Evolutionary conservation across 1,139 yeast species (phyloP).

Genomic region (Candida sojae): DNA sequence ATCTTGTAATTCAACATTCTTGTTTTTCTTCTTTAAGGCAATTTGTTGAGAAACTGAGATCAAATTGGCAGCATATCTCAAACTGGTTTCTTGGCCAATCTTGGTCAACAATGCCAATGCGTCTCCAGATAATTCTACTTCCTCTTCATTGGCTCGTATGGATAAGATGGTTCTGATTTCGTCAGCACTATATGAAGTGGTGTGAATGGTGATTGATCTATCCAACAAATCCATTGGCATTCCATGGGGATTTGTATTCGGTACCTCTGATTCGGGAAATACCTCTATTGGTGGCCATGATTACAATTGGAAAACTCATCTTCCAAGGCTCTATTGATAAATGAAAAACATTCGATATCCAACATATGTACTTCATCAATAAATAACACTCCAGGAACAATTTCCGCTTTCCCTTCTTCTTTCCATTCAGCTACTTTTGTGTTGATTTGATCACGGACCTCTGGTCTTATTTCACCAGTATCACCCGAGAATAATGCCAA

Average conservation of each 20-base stretch:
- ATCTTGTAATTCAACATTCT: conserved; percentile 74
- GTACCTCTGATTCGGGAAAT: conserved; percentile 92
- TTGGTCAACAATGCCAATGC: conserved; percentile 89
- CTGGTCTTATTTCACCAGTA: conserved; percentile 95
- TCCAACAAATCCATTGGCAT: conserved; percentile 92
- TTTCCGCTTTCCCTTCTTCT: conserved; percentile 98
- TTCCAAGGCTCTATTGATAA: conserved; percentile 93
- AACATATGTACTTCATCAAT: conserved; percentile 99
- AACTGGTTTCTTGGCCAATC: conserved; percentile 88
- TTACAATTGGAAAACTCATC: conserved; percentile 96
- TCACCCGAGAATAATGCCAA: conserved; percentile 95
- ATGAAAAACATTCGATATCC: conserved; percentile 95
- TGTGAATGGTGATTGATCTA: conserved; percentile 89
- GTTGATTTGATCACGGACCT: conserved; percentile 96
- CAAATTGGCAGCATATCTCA: conserved; percentile 90
- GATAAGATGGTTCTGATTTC: conserved; percentile 85
- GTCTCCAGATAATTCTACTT: conserved; percentile 79
- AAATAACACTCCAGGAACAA: conserved; percentile 96
- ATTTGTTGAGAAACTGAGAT: conserved; percentile 87
- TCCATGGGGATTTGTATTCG: conserved; percentile 88
- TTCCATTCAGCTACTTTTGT: conserved; percentile 98
- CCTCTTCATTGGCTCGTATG: conserved; percentile 96
- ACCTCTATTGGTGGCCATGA: conserved; percentile 98
- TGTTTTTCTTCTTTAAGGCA: conserved; percentile 76
- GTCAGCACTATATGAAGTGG: conserved; percentile 71